Conservation (phyloP, 352 stramenopile species). For the Globisporangium echinulatum region DNA sequence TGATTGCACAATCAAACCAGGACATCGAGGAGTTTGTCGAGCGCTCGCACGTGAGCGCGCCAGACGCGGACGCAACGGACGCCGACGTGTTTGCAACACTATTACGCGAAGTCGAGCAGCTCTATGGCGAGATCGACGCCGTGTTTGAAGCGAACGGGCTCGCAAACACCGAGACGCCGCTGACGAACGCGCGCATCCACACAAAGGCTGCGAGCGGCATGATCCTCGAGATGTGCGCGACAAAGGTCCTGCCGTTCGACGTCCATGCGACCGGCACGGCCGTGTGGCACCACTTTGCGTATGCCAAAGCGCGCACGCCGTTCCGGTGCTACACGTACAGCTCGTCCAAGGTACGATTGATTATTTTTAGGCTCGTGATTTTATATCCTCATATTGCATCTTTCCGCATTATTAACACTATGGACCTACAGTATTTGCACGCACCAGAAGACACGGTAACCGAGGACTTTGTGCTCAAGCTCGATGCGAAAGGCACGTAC, state of each 20-base stretch:
- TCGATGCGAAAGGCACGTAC: constrained; percentile 34
- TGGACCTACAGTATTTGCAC: not conserved
- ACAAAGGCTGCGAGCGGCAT: constrained; percentile 3
- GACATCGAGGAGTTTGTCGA: constrained; percentile 6
- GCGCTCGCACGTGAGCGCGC: not conserved
- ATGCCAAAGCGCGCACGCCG: constrained; percentile 1
- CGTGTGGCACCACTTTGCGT: constrained; percentile 12
- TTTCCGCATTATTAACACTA: too few relatives aligned
- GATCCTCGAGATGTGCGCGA: constrained; percentile 11
- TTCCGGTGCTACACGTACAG: constrained; percentile 6
- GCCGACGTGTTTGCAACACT: constrained; percentile 2
- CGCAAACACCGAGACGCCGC: not conserved
- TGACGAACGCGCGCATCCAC: constrained; percentile 2
- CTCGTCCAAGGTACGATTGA: not conserved
- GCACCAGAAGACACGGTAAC: constrained; percentile 43
- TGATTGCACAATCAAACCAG: not conserved
- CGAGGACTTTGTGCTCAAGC: constrained; percentile 53
- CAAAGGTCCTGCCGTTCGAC: constrained; percentile 10
- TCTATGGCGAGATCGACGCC: constrained; percentile 5
- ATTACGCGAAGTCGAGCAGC: constrained; percentile 5
- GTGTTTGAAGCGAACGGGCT: constrained; percentile 7
- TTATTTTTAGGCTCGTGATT: not conserved
- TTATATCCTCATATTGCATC: not conserved
- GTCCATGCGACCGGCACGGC: constrained; percentile 1
- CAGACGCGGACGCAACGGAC: not conserved